Evolutionary conservation across 805 yeast species (phyloP), one percentile per base, ranked within the genome.

Genomic region (Candida maris): DNA sequence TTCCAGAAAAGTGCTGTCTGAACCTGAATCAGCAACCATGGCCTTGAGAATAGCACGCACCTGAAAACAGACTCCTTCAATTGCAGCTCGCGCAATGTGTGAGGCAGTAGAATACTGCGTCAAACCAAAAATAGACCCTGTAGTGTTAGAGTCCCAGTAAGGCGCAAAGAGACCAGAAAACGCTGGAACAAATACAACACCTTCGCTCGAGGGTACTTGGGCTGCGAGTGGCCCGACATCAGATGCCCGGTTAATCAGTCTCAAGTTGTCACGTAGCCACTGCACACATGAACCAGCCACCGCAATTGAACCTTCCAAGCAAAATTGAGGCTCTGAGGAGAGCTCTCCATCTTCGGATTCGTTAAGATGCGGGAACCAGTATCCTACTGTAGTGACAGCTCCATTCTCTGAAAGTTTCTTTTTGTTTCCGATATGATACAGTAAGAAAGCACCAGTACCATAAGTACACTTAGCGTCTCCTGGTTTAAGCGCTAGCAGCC

Each of bases 391-490:
- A 28, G 96, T 88, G 48, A 89, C 70, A 10, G 94, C 79, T 32
- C 96, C 97, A 56, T 84, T 79, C 23, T 75, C 69, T 22, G 89
- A 78, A 23, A 81, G 72, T 52, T 87, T 71, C 41, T 86, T 82
- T 34, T 69, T 62, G 30, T 67, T 61, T 40, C 97, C 97, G 2
- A 95, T 85, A 63, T 89, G 89, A 70, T 83, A 86, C 45, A 91
- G 69, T 44, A 89, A 63, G 70, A 89, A 89, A 59, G 95, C 85
- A 44, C 97, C 97, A 1, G 97, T 89, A 45, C 97, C 97, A 55
- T 88, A 89, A 8, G 97, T 89, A 70, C 95, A 87, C 63, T 89
- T 89, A 30, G 96, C 96, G 30, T 82, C 78, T 38, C 96, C 96
- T 29, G 77, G 72, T 45, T 75, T 71, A 52, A 87, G 77, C 1